Conservation (phyloP, 2,329 filamentous ascomycete species). For the Rachicladosporium sp. region DNA sequence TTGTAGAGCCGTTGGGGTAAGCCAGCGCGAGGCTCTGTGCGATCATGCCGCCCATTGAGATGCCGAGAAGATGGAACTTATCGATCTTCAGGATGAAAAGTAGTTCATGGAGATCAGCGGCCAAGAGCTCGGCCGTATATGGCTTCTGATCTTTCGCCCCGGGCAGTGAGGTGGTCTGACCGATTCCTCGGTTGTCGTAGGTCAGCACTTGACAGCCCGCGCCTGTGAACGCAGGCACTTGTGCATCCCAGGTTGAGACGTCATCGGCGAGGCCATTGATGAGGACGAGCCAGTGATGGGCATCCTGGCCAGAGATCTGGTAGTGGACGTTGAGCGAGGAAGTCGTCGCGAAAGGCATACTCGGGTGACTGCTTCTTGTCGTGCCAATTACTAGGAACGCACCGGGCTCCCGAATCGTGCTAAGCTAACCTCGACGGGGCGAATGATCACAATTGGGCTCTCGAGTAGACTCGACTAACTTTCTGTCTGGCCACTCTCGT, state of each 20-base stretch:
- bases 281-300: conserved; percentile 9
- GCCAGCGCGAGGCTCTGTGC: conserved; percentile 12
- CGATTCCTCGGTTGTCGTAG: conserved; percentile 17
- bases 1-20: conserved; percentile 8
- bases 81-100: conserved; percentile 7
- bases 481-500: too few species aligned
- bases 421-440: too few species aligned
- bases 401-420: too few species aligned
- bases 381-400: too few species aligned
- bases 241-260: conserved; percentile 10
- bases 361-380: too few species aligned
- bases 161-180: conserved; percentile 4
- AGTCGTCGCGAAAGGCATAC: conserved; percentile 7
- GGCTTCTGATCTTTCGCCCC: conserved; percentile 7
- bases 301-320: background rate
- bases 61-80: conserved; percentile 13
- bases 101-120: conserved; percentile 12
- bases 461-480: too few species aligned
- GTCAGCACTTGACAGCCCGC: conserved; percentile 11
- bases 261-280: conserved; percentile 17
- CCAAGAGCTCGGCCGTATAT: conserved; percentile 12
- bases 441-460: too few species aligned
- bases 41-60: conserved; percentile 18
- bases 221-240: conserved; percentile 9
- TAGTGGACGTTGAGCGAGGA: conserved; percentile 13